phyloP scores from a whole-genome alignment of 257 asterid genomes.

The Salvia rosmarinus region DNA sequence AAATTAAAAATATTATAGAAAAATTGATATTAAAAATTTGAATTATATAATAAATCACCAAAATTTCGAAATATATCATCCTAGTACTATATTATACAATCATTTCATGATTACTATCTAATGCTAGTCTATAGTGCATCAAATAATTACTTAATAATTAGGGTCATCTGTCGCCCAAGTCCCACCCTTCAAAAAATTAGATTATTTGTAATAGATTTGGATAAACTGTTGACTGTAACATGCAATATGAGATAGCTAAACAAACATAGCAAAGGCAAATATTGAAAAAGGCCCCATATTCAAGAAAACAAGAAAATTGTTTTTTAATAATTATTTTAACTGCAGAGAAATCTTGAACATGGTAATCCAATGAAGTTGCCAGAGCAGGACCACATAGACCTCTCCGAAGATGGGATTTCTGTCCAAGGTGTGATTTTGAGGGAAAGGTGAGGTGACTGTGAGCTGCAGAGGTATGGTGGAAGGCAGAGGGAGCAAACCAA shows the following conservation, averaged over 20 bases:
- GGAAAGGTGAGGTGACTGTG: slow-evolving; percentile 47
- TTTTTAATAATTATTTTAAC: slow-evolving; percentile 46
- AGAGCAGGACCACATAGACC: slow-evolving; percentile 43
- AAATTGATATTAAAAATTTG: too few species aligned
- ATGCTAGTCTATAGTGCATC: too few species aligned
- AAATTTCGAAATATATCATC: too few species aligned
- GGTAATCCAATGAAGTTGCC: slow-evolving; percentile 60
- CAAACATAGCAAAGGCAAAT: neutral
- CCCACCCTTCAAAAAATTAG: too few species aligned
- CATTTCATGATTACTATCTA: too few species aligned
- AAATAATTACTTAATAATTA: too few species aligned
- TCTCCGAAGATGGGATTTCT: slow-evolving; percentile 61
- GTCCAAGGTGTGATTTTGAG: slow-evolving; percentile 53
- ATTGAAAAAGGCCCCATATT: neutral
- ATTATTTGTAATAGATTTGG: too few species aligned
- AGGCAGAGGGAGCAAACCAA: slow-evolving; percentile 86
- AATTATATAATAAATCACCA: too few species aligned
- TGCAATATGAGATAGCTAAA: neutral
- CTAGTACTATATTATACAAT: too few species aligned
- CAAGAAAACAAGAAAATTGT: slow-evolving; percentile 16
- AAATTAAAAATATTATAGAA: too few species aligned
- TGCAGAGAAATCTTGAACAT: slow-evolving; percentile 51
- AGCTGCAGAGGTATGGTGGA: slow-evolving; percentile 59
- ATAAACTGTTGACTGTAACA: too few species aligned
- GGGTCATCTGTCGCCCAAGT: too few species aligned